Evolutionary conservation across 805 yeast genomes (phyloP), one percentile per base, ranked within the genome.

Genomic region (Grigorovia transvaalensis): DNA sequence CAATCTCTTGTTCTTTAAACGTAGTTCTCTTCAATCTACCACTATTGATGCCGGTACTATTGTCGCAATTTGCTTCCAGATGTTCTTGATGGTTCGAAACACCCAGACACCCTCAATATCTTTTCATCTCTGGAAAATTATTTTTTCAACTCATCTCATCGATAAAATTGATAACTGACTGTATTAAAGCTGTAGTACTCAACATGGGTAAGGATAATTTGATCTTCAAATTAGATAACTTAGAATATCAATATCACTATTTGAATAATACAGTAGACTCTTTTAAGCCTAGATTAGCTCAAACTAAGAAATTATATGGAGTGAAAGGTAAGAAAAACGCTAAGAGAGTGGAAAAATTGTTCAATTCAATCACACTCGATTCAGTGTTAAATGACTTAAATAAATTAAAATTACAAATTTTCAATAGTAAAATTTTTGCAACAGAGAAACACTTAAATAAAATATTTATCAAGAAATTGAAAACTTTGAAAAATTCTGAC

Each of bases 121-220:
- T 23, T 23, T 4, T 30, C 15, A 33, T 11, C 8, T 33, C 15
- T 9, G 38, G 15, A 33, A 33, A 33, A 33, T 20, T 35, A 18
- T 41, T 48, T 13, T 9, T 40, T 20, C 27, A 40, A 9, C 38
- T 17, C 33, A 41, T 30, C 50, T 40, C 45, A 20, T 38, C 42
- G 15, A 38, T 38, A 38, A n/a, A 23, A 23, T 6, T 23, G 27
- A 23, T 23, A 3, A 23, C 27, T 23, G 27, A 23, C 6, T 23
- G 27, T 23, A 23, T 23, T 23, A 23, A 6, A 23, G 27, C 27
- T 23, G 27, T 6, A 4, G 6, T 12, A 29, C 17, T 27, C 12
- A 50, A 40, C n/a, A 68, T 68, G 71, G 61, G 66, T 8, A 67
- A 66, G 48, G 70, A 68, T 38, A 67, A 67, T 50, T 46, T 67